These are phyloP conservation scores for Fusarium proliferatum DNA, from an alignment of 2,329 filamentous ascomycete genomes.

Conservation along the genomic window DNA sequence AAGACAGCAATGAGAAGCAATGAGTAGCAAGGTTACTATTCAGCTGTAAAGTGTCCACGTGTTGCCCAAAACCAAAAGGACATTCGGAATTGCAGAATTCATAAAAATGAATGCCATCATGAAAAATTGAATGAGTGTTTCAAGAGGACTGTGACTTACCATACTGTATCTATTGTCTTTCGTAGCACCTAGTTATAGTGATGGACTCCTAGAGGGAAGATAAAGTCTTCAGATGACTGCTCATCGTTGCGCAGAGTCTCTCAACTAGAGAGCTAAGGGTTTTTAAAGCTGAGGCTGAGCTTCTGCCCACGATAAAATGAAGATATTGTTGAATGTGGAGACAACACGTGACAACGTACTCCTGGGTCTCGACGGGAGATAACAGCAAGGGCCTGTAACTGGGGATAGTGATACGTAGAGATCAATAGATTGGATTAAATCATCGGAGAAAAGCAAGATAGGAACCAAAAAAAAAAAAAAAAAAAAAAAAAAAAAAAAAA, in stretches of 20 bases:
- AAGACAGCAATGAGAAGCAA: not conserved
- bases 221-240: not conserved
- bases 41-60: conserved; percentile 50
- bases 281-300: not conserved
- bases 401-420: not conserved
- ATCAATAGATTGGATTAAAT: not conserved
- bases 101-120: conserved; percentile 55
- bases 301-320: conserved; percentile 17
- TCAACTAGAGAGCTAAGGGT: not conserved
- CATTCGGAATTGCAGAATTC: conserved; percentile 64
- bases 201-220: not conserved
- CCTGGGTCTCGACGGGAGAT: too few relatives aligned
- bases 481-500: not conserved
- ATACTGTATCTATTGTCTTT: not conserved
- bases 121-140: conserved; percentile 3
- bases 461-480: not conserved
- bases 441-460: not conserved
- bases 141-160: conserved; percentile 28
- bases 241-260: not conserved
- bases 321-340: conserved; percentile 15
- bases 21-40: conserved; percentile 16
- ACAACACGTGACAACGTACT: conserved; percentile 20
- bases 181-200: not conserved
- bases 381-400: not conserved
- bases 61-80: conserved; percentile 37